Percentiles rank a stretch among this genome's conserved stretches.
Conservation (phyloP, 768 basidiomycete genomes). For the Galerina marginata region DNA sequence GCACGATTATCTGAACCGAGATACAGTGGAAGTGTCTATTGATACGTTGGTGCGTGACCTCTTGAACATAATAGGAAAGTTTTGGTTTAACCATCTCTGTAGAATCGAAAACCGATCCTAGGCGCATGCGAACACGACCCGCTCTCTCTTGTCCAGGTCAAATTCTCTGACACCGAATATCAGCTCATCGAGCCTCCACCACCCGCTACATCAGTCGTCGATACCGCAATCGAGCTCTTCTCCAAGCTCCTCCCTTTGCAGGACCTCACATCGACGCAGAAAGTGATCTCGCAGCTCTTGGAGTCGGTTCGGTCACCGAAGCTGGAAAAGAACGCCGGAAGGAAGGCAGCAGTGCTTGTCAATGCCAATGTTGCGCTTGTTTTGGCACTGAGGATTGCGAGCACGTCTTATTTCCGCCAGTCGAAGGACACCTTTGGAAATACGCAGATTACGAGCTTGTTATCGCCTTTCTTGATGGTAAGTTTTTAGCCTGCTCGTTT, state of each 20-base stretch:
- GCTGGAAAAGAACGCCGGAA: conserved; percentile 85
- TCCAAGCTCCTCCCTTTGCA: conserved; percentile 79
- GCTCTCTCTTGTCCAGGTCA: conserved; percentile 67
- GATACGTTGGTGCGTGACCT: conserved; percentile 78
- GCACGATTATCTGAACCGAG: conserved; percentile 67
- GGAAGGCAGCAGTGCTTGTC: conserved; percentile 82
- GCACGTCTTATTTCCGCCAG: conserved; percentile 56
- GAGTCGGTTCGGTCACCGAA: conserved; percentile 75
- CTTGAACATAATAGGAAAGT: background rate
- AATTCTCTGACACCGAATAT: conserved; percentile 49
- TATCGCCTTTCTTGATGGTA: conserved; percentile 83
- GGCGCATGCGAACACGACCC: conserved; percentile 89
- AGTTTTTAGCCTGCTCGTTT: conserved; percentile 16
- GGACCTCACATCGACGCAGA: conserved; percentile 61
- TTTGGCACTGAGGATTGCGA: conserved; percentile 66
- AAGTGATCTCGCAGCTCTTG: conserved; percentile 60
- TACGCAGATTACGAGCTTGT: conserved; percentile 59
- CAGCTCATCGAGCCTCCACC: conserved; percentile 68
- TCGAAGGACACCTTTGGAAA: conserved; percentile 71
- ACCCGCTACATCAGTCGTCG: conserved; percentile 81
- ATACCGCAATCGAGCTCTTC: conserved; percentile 90
- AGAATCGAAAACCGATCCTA: conserved; percentile 81
- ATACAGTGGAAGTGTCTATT: conserved; percentile 80
- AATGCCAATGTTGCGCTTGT: conserved; percentile 81
- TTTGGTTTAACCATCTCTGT: background rate